phyloP scores from a whole-genome alignment of 2,329 filamentous ascomycete genomes.

The Chaetomium sp. region DNA sequence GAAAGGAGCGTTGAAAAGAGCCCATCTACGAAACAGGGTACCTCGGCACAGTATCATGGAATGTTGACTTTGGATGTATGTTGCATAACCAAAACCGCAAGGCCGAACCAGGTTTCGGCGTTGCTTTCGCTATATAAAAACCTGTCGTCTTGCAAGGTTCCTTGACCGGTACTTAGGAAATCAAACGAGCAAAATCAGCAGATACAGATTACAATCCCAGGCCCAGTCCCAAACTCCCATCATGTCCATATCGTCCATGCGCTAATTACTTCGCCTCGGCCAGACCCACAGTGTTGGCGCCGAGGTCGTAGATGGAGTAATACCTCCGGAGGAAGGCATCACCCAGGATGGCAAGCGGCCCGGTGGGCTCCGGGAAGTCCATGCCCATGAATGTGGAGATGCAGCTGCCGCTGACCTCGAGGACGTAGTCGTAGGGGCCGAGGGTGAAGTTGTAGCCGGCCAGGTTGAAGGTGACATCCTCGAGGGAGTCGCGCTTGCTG shows the following conservation, averaged over 20 bases:
- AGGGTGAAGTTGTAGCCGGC: conserved; percentile 93
- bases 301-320: conserved; percentile 97
- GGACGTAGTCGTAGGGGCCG: conserved; percentile 85
- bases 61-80: not conserved
- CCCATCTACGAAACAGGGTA: not conserved
- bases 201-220: conserved; percentile 15
- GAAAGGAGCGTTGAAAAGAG: not conserved
- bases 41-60: not conserved
- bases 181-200: conserved; percentile 5
- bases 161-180: conserved; percentile 12
- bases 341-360: conserved; percentile 91
- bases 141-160: conserved; percentile 3
- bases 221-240: conserved; percentile 20
- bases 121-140: not conserved
- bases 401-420: conserved; percentile 92
- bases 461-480: conserved; percentile 89
- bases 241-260: not conserved
- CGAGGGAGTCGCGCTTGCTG: conserved; percentile 76
- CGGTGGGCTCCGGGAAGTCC: conserved; percentile 84
- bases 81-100: not conserved
- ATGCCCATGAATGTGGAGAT: conserved; percentile 98
- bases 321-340: conserved; percentile 82
- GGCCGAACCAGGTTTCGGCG: not conserved
- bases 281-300: conserved; percentile 84
- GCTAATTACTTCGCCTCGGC: conserved; percentile 70